Evolutionary conservation across 1,284 basidiomycete species (phyloP), one percentile per base, ranked within the genome.

Genomic region (Ceratobasidium papillatum): DNA sequence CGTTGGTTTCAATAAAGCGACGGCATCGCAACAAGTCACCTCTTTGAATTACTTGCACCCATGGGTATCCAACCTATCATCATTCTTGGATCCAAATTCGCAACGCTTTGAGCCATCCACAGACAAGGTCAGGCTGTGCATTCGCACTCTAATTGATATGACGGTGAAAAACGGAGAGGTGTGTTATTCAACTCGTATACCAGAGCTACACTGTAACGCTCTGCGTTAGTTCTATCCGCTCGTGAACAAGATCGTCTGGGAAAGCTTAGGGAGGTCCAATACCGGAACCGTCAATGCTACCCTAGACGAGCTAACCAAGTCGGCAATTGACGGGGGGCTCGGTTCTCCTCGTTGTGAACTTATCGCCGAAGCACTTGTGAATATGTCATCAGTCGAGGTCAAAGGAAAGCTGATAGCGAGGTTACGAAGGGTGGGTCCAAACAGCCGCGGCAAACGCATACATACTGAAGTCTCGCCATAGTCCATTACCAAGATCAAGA

Each of bases 11-110:
- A 86, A 89, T 74, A 89, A 88, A 3, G 52, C 61, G 63, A 74
- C 22, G 68, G 75, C 77, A n/a, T 82, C 87, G 0, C 89, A 90
- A 74, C 89, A 90, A 71, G 87, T 93, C 34, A 87, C 87, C 69
- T 94, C 90, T 78, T 81, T 95, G 22, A 89, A 91, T 76, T 95
- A 95, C 79, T 86, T 96, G 84, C 88, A 87, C 56, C 94, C 95
- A 1, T 97, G 95, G 95, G 86, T 96, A 59, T 89, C 87, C 80
- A 95, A 96, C 79, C 84, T 97, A 1, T 85, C 88, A 1, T 80
- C 84, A 25, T 95, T 93, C 78, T 87, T 89, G 47, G 90, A 91
- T 78, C 91, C 94, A 0, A 88, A 89, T 0, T 87, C 86, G 77
- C 81, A 84, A 32, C 81, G 89, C 27, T 93, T 87, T 76, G 92